Conservation (phyloP, 2,329 filamentous ascomycete species). For the Hypoxylon sp. region DNA sequence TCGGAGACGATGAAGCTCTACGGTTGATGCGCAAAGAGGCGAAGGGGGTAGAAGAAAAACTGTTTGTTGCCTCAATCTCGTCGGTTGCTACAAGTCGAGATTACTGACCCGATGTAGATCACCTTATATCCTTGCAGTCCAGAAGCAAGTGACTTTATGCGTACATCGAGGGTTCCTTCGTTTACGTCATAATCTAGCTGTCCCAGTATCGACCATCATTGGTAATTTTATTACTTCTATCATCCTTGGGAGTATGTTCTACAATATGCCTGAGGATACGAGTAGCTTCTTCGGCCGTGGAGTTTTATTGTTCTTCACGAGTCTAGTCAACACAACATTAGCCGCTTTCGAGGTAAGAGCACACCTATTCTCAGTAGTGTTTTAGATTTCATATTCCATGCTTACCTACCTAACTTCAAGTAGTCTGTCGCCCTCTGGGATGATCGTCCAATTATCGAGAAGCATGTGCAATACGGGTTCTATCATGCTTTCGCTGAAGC, state of each 20-base stretch:
- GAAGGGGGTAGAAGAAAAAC: not conserved
- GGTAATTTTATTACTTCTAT: not conserved
- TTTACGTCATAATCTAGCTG: not conserved
- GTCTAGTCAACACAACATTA: constrained; percentile 84
- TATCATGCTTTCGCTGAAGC: constrained; percentile 91
- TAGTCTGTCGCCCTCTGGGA: constrained; percentile 76
- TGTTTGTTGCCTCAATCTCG: no score
- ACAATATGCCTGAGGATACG: not conserved
- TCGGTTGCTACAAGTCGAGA: no score
- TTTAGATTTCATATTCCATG: no score
- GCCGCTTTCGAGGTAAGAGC: constrained; percentile 78
- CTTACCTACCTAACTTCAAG: no score
- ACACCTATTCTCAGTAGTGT: no score
- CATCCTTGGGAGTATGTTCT: not conserved
- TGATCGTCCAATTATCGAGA: constrained; percentile 91
- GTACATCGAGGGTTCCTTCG: not conserved
- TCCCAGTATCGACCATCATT: not conserved
- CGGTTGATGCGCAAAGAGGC: not conserved
- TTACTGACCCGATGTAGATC: not conserved
- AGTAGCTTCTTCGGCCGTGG: constrained; percentile 65
- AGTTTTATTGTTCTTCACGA: constrained; percentile 85
- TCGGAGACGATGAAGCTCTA: not conserved
- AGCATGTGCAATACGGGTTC: constrained; percentile 85
- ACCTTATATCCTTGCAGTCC: not conserved
- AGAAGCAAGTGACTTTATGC: not conserved